Evolutionary conservation across 2,329 filamentous ascomycete genomes (phyloP).

Genomic region (Fusarium sp.): DNA sequence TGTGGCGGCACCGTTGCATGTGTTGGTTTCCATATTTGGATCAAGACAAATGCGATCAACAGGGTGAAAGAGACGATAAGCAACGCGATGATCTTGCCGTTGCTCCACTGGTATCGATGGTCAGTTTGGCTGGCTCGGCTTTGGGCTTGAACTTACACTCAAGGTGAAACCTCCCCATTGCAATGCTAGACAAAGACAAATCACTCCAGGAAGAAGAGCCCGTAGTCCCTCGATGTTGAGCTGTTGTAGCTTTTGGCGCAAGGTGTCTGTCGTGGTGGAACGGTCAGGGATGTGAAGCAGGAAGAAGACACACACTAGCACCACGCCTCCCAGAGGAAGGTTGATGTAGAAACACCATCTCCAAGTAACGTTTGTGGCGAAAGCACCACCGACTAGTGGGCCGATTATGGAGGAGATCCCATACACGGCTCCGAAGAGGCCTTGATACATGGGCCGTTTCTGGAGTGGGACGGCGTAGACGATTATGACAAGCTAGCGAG

Average conservation of each 20-base stretch:
- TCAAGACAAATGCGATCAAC: slow-evolving; percentile 52
- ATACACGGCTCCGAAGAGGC: slow-evolving; percentile 52
- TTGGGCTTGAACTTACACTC: slow-evolving; percentile 17
- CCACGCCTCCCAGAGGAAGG: slow-evolving; percentile 47
- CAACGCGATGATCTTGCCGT: slow-evolving; percentile 42
- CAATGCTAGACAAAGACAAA: slow-evolving; percentile 57
- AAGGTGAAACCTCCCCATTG: slow-evolving; percentile 56
- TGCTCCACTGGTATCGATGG: background rate
- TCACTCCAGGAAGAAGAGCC: slow-evolving; percentile 59
- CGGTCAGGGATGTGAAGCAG: slow-evolving; percentile 30
- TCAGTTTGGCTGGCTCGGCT: background rate
- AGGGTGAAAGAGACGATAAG: slow-evolving; percentile 52
- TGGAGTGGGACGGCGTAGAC: slow-evolving; percentile 49
- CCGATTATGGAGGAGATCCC: slow-evolving; percentile 49
- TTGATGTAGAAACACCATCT: slow-evolving; percentile 52
- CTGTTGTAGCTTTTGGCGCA: slow-evolving; percentile 8
- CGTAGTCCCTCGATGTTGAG: slow-evolving; percentile 54
- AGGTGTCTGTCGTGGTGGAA: slow-evolving; percentile 33
- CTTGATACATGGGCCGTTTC: slow-evolving; percentile 44
- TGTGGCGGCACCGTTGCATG: slow-evolving; percentile 53
- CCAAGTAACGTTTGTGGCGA: slow-evolving; percentile 45
- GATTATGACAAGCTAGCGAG: slow-evolving; percentile 30
- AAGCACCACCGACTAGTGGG: slow-evolving; percentile 43
- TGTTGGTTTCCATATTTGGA: slow-evolving; percentile 48
- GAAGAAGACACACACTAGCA: slow-evolving; percentile 40